Evolutionary conservation across 768 basidiomycete genomes (phyloP), one percentile per base, ranked within the genome.

Genomic region (Tricholoma furcatifolium): DNA sequence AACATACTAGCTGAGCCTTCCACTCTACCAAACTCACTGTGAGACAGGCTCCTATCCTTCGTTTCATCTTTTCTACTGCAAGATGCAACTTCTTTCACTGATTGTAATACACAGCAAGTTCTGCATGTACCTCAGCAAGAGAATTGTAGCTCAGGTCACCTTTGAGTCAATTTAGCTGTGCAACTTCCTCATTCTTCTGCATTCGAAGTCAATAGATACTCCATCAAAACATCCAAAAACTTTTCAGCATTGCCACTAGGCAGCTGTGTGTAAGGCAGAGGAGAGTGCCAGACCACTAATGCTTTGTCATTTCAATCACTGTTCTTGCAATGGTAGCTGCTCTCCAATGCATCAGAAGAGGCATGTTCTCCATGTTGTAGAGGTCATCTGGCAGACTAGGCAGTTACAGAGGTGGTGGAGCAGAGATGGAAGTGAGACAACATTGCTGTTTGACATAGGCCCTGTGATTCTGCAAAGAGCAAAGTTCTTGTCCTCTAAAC

Each of bases 351-450:
- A 4, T 39, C 2, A 43, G 47, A 2, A 48, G 14, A n/a, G 42
- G 47, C 11, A 39, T 30, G 2, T 50, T 10, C 2, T 41, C 9
- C 17, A 49, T 32, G 3, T 42, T 32, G 17, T 49, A 32, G 17
- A 55, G 53, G 20, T 50, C n/a, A 23, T 15, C 11, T 15, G 47
- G 47, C 8, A 55, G 53, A 4, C 34, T 12, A 11, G 47, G 40
- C n/a, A n/a, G n/a, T n/a, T n/a, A n/a, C n/a, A n/a, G n/a, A n/a
- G n/a, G n/a, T n/a, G n/a, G n/a, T n/a, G n/a, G n/a, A 42, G 3
- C 27, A 18, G 41, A 24, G 21, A 15, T 8, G 0, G 46, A 3
- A 3, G n/a, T 32, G 20, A 31, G 35, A 31, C 40, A 31, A 2
- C 39, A 21, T 41, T 36, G 23, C 11, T 6, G 53, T 10, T 17